A percentile compares a stretch with the other conserved stretches of the same genome.
Evolutionary conservation across 2,329 filamentous ascomycete species (phyloP).

Genomic region (Cylindrodendrum hubeiense): DNA sequence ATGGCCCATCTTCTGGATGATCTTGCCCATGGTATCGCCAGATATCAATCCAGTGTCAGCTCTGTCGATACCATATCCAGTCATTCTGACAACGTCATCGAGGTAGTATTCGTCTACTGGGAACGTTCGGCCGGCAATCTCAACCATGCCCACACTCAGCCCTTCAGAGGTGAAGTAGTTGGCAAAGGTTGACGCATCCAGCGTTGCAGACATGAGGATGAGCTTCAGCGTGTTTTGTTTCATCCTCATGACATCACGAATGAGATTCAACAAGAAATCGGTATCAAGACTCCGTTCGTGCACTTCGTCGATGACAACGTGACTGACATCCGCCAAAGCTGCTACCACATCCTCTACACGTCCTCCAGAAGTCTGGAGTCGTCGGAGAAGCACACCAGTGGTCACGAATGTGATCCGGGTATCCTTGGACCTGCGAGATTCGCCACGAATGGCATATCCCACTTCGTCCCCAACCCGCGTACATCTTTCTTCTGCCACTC

Average conservation of each 20-base stretch:
- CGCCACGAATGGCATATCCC: conserved; percentile 91
- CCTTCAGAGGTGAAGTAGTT: conserved; percentile 82
- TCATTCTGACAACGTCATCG: conserved; percentile 86
- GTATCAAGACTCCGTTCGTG: conserved; percentile 96
- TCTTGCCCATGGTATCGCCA: conserved; percentile 73
- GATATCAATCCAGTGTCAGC: conserved; percentile 59
- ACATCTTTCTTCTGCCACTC: conserved; percentile 93
- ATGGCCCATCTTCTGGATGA: conserved; percentile 79
- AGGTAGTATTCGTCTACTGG: conserved; percentile 92
- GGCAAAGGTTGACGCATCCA: conserved; percentile 88
- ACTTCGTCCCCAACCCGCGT: conserved; percentile 86
- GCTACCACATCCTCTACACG: conserved; percentile 82
- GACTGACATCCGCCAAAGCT: conserved; percentile 89
- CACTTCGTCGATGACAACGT: conserved; percentile 96
- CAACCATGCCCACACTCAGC: conserved; percentile 79
- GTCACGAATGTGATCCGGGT: conserved; percentile 97
- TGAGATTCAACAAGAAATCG: conserved; percentile 89
- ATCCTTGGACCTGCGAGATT: conserved; percentile 78
- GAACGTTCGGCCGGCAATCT: conserved; percentile 90
- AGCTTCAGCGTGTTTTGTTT: conserved; percentile 87
- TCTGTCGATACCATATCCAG: conserved; percentile 73
- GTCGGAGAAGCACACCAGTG: conserved; percentile 89
- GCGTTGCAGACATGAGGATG: conserved; percentile 95
- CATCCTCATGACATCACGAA: conserved; percentile 82
- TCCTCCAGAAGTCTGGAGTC: conserved; percentile 90